Evolutionary conservation across 176 grass and related monocot species (phyloP), one percentile per base, ranked within the genome.

Genomic region (Raddia guianensis): DNA sequence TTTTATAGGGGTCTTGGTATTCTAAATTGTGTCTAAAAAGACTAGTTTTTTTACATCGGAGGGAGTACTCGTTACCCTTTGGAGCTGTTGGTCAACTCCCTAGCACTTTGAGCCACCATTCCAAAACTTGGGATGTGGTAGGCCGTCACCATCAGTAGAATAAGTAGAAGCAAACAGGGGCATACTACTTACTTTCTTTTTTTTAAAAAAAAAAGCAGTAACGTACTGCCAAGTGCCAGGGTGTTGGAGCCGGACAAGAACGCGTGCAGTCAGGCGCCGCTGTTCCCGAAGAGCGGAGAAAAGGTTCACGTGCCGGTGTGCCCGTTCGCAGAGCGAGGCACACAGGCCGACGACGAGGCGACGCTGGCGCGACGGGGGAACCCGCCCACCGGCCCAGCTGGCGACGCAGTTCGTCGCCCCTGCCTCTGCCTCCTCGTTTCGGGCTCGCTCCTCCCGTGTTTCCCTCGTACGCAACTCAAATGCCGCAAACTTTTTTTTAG

Each of bases 381-480:
- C 34, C 55, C 8, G 55, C n/a, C 0, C 8, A 8, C 18, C 37
- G 37, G 37, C 27, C 27, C 27, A 27, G 27, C 45, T 46, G 77
- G 58, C 35, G 48, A 64, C 46, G 60, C 34, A 56, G 49, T 13
- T 73, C 68, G 11, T 37, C 49, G 77, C n/a, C 34, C 34, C 37
- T 40, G 37, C 37, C 43, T 48, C 43, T 48, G 72, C 62, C 14
- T 66, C 81, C 50, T 35, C 34, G 47, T 64, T 47, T 54, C 20
- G 57, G 35, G 59, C 35, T 82, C 12, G 7, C 15, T 18, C 47
- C 60, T 27, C 34, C 80, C 70, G 70, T 83, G 80, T 83, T 82
- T 74, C 80, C 70, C 80, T 83, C 80, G 48, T n/a, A 44, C 47
- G 35, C n/a, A 45, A 15, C 13, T 16, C 32, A 9, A 53, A 65